Evolutionary conservation across 805 yeast genomes (phyloP), one percentile per base, ranked within the genome.

Genomic region (Ogataea glucozyma): DNA sequence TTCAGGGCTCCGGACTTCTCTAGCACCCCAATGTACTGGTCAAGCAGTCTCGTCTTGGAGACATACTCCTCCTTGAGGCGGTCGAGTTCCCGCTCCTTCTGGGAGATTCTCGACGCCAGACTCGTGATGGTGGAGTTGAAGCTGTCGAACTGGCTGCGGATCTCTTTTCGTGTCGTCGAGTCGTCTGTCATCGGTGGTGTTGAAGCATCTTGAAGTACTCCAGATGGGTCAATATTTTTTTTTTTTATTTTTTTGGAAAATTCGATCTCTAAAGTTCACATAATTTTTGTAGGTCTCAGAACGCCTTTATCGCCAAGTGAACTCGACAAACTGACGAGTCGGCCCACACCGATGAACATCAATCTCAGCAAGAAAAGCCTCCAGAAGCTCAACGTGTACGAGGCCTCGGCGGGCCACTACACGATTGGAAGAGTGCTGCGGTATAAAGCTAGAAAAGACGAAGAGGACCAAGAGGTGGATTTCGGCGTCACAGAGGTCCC

Each of bases 81-180:
- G 19, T 67, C 73, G 17, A 74, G 53, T 46, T 73, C 73, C 31
- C 57, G 58, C 23, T 69, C 67, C 50, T 72, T 73, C 29, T 57
- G 53, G 5, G 55, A 51, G 10, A 72, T 62, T 2, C 61, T 59
- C 36, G 61, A 49, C 0, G 76, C 76, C n/a, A 73, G 58, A 9
- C 49, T 43, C 5, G 54, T 32, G 17, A 61, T 47, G 13, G 56
- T 48, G n/a, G 35, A 43, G 29, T 51, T 56, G 5, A 60, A 39
- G 26, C 48, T 47, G 11, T 44, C 51, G 5, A 56, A 40, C 30
- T 56, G 52, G 29, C 20, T 9, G 33, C 47, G 23, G 20, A 38
- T 23, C 6, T 26, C 30, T 14, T 37, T 29, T 6, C 14, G 41
- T 11, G 26, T 11, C 12, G 17, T 20, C 12, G 27, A 22, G n/a